Evolutionary conservation across 805 yeast species (phyloP), one percentile per base, ranked within the genome.

Genomic region (Kluyveromyces aestuarii): DNA sequence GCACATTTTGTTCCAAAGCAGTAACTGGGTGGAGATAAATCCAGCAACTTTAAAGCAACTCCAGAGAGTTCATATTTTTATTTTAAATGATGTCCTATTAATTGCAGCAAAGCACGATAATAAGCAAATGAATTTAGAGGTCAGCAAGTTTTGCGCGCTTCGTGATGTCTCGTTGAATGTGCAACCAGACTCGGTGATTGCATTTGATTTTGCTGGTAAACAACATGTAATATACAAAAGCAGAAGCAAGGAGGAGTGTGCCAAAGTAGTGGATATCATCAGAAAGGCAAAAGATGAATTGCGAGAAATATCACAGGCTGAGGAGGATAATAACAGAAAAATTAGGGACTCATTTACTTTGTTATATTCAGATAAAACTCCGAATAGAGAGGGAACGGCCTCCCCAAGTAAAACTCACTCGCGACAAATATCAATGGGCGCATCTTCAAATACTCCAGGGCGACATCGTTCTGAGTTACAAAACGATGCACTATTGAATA

Each of bases 1-100:
- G 45, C 96, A 88, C 63, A 77, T 89, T 2, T 68, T 87, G 17
- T 76, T 81, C 9, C 93, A 89, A 57, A 80, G 88, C 61, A 84
- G 84, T 2, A 76, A 89, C 44, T 90, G 96, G 96, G 79, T 76
- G 50, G 96, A 89, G 64, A 69, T 90, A 51, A 89, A 88, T 58
- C 79, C 84, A 2, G 89, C 93, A 0, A 87, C 95, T 11, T 80
- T 87, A 78, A 87, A 87, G 62, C 82, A 89, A 0, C 72, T 82
- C 35, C 81, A 84, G 55, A 82, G 87, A 2, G 81, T 84, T 5
- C 95, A 85, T 58, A 63, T 90, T 42, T 85, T 86, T 57, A 65
- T 90, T 8, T 70, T 90, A 55, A 89, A 84, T 60, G 97, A 90
- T 63, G 73, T 82, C 57, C 62, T 89, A 1, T 66, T 90, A 49